Conservation (phyloP, 352 stramenopile genomes). For the Phytophthora colocasiae region DNA sequence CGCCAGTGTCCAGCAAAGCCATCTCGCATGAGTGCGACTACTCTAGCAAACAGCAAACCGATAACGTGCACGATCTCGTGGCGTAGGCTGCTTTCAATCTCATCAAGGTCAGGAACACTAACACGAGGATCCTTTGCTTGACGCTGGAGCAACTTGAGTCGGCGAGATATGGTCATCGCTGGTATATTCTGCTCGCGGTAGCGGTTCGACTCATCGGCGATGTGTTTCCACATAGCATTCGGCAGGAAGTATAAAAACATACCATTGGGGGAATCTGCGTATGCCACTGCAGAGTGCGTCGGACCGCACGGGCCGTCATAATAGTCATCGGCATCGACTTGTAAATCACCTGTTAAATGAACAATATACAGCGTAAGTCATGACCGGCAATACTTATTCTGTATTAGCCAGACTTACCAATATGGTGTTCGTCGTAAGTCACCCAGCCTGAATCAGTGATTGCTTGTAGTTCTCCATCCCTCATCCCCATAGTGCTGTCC, state of each 20-base stretch:
- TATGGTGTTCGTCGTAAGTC: no score
- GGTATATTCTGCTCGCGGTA: constrained; percentile 16
- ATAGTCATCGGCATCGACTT: constrained; percentile 1
- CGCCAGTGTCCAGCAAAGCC: constrained; percentile 16
- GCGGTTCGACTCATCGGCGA: constrained; percentile 23
- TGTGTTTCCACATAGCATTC: constrained; percentile 2
- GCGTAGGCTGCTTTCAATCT: constrained; percentile 5
- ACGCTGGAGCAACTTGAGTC: not conserved
- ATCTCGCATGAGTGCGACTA: constrained; percentile 9
- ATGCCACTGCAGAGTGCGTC: constrained; percentile 18
- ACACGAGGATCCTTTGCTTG: constrained; percentile 14
- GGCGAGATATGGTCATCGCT: not conserved
- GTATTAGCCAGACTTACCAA: not conserved
- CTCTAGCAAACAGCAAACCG: constrained; percentile 14
- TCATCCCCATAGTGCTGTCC: no score
- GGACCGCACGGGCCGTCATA: constrained; percentile 5
- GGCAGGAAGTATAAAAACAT: constrained; percentile 29
- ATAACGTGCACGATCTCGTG: constrained; percentile 25
- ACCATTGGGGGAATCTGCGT: constrained; percentile 6
- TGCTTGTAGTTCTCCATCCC: no score
- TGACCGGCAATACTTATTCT: not conserved
- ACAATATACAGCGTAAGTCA: not conserved
- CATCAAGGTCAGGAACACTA: constrained; percentile 5
- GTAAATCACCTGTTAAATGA: not conserved
- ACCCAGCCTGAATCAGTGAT: no score